Percentiles rank a stretch among this genome's conserved stretches.
Evolutionary conservation across 129 eudicot species (phyloP).

Genomic region (Escallonia rubra): DNA sequence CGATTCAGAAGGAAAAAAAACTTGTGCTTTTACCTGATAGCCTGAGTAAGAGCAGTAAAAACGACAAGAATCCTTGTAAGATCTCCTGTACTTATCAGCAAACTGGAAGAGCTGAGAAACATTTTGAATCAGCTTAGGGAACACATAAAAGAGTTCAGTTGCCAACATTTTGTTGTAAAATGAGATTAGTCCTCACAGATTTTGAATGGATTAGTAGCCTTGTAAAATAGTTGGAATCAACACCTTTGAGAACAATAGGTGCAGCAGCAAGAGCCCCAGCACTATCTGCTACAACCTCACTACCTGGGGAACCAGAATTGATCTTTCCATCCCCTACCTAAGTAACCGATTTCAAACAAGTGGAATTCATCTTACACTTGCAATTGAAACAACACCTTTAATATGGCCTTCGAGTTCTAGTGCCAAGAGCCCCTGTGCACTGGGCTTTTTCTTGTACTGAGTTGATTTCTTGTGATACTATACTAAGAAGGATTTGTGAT

Average conservation of each 20-base stretch:
- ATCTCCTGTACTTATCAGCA: constrained; percentile 64
- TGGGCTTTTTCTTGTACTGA: too few species aligned
- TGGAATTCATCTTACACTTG: too few species aligned
- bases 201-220: constrained; percentile 41
- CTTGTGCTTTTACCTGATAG: constrained; percentile 40
- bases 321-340: constrained; percentile 80
- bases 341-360: too few species aligned
- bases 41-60: constrained; percentile 89
- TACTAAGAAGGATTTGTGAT: too few species aligned
- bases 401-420: too few species aligned
- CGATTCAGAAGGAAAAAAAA: too few species aligned
- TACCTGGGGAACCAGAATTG: constrained; percentile 43
- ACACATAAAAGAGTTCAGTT: not conserved
- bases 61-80: constrained; percentile 75
- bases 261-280: constrained; percentile 84
- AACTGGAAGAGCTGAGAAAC: constrained; percentile 50
- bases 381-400: too few species aligned
- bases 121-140: constrained; percentile 2
- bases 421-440: too few species aligned
- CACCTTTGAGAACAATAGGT: constrained; percentile 41
- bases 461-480: too few species aligned
- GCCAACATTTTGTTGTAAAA: not conserved
- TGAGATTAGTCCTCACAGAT: constrained; percentile 22
- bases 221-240: constrained; percentile 43
- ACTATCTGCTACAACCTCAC: constrained; percentile 65